phyloP scores from a whole-genome alignment of 176 grass and related monocot genomes.

The Oryza australiensis region DNA sequence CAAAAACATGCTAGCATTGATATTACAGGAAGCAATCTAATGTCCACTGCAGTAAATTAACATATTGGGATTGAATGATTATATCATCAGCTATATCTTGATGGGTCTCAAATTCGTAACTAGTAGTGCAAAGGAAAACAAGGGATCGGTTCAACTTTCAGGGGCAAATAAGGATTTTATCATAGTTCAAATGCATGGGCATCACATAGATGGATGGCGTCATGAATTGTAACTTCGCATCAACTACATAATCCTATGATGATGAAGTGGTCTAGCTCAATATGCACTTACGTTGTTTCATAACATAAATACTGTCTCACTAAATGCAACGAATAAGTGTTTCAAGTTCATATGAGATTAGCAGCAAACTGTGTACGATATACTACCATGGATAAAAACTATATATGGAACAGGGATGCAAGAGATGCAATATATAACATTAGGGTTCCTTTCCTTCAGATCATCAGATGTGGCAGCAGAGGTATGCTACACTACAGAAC shows the following conservation, averaged over 20 bases:
- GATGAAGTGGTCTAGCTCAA: neutral
- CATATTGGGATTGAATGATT: neutral
- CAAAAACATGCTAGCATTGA: no score
- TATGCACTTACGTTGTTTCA: neutral
- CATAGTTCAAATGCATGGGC: neutral
- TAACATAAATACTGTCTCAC: neutral
- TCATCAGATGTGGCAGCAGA: neutral
- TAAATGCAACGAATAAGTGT: neutral
- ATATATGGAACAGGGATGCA: neutral
- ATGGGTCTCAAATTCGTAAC: neutral
- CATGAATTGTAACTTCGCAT: neutral
- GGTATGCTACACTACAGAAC: neutral
- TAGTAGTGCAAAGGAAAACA: no score
- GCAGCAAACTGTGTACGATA: neutral
- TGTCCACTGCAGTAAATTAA: neutral
- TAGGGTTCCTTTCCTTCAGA: neutral
- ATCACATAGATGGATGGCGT: neutral
- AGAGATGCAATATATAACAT: neutral
- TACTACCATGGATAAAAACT: neutral
- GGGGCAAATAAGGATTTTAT: no score
- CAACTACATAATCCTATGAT: neutral
- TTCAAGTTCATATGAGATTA: neutral
- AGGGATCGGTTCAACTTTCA: no score
- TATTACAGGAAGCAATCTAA: slow-evolving; percentile 14
- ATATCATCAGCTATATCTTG: neutral